Percentiles rank a stretch among this genome's conserved stretches.
Evolutionary conservation across 2,329 filamentous ascomycete species (phyloP).

Genomic region (Amesomyces nigricolor): DNA sequence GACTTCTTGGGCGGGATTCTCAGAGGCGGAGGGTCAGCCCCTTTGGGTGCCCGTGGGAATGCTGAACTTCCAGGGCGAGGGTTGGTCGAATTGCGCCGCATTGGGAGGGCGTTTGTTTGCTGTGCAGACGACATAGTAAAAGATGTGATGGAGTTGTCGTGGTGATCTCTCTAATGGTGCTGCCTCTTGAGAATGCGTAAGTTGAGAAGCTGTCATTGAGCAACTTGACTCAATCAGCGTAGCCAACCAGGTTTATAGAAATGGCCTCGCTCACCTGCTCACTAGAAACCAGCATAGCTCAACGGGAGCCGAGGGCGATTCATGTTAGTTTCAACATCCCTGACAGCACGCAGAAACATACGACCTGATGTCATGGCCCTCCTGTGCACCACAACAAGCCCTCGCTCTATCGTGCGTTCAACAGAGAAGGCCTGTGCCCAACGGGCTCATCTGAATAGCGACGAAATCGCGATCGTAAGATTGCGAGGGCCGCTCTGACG

Average conservation of each 20-base stretch:
- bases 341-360: conserved; percentile 15
- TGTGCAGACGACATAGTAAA: background rate
- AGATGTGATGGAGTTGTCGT: conserved; percentile 7
- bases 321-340: conserved; percentile 17
- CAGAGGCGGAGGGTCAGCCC: background rate
- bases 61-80: conserved; percentile 18
- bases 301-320: conserved; percentile 10
- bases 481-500: background rate
- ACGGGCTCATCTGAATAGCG: background rate
- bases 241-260: background rate
- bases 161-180: background rate
- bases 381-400: background rate
- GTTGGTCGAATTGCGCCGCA: conserved; percentile 19
- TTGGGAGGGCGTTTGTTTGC: background rate
- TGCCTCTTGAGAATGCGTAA: too few relatives aligned
- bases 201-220: too few relatives aligned
- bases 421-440: background rate
- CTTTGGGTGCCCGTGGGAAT: conserved; percentile 19
- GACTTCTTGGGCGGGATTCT: background rate
- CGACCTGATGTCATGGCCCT: conserved; percentile 5
- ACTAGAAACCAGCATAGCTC: background rate
- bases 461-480: background rate
- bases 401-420: too few relatives aligned
- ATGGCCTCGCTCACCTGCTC: background rate
- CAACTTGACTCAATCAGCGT: too few relatives aligned